phyloP scores from a whole-genome alignment of 164 flowering plant genomes.

The Protea cynaroides region DNA sequence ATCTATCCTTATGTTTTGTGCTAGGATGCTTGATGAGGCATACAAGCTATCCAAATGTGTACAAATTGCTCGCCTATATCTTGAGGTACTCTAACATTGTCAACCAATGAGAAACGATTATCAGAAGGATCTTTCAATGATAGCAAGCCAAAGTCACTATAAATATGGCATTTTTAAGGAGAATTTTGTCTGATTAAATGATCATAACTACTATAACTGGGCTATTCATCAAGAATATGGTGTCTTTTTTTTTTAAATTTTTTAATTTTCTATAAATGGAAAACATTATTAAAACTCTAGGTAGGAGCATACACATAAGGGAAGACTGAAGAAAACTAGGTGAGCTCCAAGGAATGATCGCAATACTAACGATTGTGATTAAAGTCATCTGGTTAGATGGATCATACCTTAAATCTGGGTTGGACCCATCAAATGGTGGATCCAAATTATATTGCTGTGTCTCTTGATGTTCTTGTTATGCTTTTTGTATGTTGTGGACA shows the following conservation, averaged over 20 bases:
- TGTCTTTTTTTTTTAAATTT: too few relatives aligned
- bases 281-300: too few relatives aligned
- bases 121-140: not conserved
- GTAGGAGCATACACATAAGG: too few relatives aligned
- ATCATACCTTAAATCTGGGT: not conserved
- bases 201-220: not conserved
- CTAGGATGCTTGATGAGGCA: conserved; percentile 82
- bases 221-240: too few relatives aligned
- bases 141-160: not conserved
- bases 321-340: too few relatives aligned
- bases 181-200: not conserved
- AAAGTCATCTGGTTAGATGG: not conserved
- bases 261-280: too few relatives aligned
- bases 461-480: not conserved
- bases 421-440: not conserved
- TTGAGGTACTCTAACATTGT: conserved; percentile 55
- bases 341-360: too few relatives aligned
- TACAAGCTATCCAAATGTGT: conserved; percentile 92
- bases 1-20: conserved; percentile 5
- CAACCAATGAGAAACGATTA: not conserved
- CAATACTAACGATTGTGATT: not conserved
- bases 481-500: not conserved
- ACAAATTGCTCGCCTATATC: conserved; percentile 93
- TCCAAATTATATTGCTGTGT: not conserved
- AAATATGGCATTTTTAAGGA: not conserved